A percentile compares a stretch with the other conserved stretches of the same genome.
Conservation (phyloP, 2,329 filamentous ascomycete species). For the Penicillium vulpinum region DNA sequence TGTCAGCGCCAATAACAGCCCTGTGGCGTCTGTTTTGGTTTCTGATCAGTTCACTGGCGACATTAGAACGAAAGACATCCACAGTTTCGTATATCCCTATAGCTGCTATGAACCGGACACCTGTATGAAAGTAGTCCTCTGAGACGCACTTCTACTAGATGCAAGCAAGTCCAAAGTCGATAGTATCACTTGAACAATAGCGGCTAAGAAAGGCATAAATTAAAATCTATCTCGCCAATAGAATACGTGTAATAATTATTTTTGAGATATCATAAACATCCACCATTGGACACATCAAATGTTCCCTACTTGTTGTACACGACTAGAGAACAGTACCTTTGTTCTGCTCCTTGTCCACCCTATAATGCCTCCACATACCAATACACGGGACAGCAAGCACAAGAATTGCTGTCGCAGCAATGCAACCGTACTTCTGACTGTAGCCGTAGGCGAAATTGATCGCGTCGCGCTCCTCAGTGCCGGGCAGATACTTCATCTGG, state of each 20-base stretch:
- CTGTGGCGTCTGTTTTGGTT: conserved; percentile 1
- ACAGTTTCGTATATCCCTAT: not conserved
- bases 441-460: conserved; percentile 40
- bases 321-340: conserved; percentile 20
- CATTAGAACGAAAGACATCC: not conserved
- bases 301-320: not conserved
- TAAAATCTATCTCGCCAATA: not conserved
- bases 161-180: not conserved
- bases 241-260: not conserved
- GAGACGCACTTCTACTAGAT: not conserved
- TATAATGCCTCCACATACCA: conserved; percentile 30
- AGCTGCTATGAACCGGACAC: not conserved
- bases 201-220: no score
- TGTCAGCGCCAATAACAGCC: not conserved
- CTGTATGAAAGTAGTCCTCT: not conserved
- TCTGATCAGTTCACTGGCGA: not conserved
- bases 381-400: conserved; percentile 28
- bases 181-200: not conserved
- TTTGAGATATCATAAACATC: not conserved
- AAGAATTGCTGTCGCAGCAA: conserved; percentile 28
- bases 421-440: conserved; percentile 30
- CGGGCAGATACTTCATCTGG: conserved; percentile 33
- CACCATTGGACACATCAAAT: not conserved
- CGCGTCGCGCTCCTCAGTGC: conserved; percentile 30
- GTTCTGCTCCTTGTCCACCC: conserved; percentile 32